A percentile compares a stretch with the other conserved stretches of the same genome.
Conservation (phyloP, 192 early-diverging fungal species). For the Gaertneriomyces sp. region DNA sequence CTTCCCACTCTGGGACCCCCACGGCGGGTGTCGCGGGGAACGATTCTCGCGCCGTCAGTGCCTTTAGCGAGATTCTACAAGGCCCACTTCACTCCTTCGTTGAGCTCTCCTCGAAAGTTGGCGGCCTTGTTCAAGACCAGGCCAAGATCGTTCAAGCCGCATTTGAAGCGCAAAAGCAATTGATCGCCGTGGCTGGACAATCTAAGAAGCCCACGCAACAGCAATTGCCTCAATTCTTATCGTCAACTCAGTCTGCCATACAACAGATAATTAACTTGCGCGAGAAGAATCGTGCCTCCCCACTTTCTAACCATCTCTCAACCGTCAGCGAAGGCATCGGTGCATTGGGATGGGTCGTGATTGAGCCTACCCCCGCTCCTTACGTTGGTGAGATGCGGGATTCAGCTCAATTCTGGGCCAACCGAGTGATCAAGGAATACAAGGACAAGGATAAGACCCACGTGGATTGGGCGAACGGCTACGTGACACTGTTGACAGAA, state of each 20-base stretch:
- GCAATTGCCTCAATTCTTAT: constrained; percentile 58
- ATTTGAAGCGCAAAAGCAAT: constrained; percentile 66
- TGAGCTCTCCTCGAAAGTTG: constrained; percentile 43
- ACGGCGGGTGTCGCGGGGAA: constrained; percentile 22
- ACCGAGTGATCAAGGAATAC: constrained; percentile 84
- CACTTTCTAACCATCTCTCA: constrained; percentile 76
- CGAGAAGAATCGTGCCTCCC: constrained; percentile 74
- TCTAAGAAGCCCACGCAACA: constrained; percentile 74
- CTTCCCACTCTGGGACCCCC: constrained; percentile 30
- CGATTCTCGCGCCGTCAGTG: constrained; percentile 38
- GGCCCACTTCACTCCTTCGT: constrained; percentile 40
- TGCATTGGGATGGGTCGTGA: constrained; percentile 88
- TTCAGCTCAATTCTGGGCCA: constrained; percentile 85
- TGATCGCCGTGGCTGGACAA: constrained; percentile 68
- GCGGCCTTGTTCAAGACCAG: constrained; percentile 67
- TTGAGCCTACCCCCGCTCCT: constrained; percentile 82
- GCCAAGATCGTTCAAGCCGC: constrained; percentile 54
- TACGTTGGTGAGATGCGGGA: constrained; percentile 87
- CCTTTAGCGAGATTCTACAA: constrained; percentile 53
- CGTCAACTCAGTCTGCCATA: constrained; percentile 67
- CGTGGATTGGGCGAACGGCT: constrained; percentile 81
- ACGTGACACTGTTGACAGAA: constrained; percentile 64
- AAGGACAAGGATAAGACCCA: constrained; percentile 83
- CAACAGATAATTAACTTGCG: constrained; percentile 61
- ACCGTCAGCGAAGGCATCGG: constrained; percentile 84